phyloP scores from a whole-genome alignment of 148 eudicot species.

The Nepenthes mirabilis region DNA sequence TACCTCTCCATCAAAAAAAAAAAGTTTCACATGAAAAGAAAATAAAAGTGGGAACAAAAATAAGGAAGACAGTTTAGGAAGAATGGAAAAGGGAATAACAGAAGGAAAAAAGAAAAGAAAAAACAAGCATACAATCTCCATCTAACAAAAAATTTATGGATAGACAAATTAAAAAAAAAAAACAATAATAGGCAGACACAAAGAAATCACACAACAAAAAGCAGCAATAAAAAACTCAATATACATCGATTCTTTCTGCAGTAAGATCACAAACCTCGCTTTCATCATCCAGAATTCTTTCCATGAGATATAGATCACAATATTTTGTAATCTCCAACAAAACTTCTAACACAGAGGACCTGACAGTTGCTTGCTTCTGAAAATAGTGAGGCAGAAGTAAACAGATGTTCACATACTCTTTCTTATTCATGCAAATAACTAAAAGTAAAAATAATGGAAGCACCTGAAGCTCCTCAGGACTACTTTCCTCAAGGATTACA shows the following conservation, averaged over 20 bases:
- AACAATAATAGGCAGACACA: too few species aligned
- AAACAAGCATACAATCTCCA: too few species aligned
- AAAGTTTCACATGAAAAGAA: too few species aligned
- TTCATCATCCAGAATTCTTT: slow-evolving; percentile 87
- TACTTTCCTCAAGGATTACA: slow-evolving; percentile 85
- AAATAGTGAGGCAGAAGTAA: slow-evolving; percentile 4
- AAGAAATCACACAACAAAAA: background rate
- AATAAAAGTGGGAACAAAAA: too few species aligned
- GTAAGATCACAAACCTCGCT: slow-evolving; percentile 51
- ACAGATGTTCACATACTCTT: background rate
- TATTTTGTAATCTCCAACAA: slow-evolving; percentile 84
- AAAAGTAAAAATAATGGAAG: slow-evolving; percentile 3
- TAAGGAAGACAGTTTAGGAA: too few species aligned
- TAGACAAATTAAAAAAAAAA: too few species aligned
- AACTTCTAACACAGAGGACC: slow-evolving; percentile 81
- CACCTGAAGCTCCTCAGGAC: slow-evolving; percentile 96
- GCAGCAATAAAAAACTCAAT: background rate
- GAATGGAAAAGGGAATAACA: too few species aligned
- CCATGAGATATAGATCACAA: slow-evolving; percentile 98
- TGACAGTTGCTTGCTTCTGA: slow-evolving; percentile 88
- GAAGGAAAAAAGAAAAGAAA: too few species aligned
- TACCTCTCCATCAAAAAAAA: too few species aligned
- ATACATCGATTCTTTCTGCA: background rate
- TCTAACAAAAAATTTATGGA: too few species aligned
- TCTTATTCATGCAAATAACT: slow-evolving; percentile 5